Percentiles rank a stretch among this genome's conserved stretches.
phyloP scores from a whole-genome alignment of 2,329 filamentous ascomycete species.

The Xylaria sp. region DNA sequence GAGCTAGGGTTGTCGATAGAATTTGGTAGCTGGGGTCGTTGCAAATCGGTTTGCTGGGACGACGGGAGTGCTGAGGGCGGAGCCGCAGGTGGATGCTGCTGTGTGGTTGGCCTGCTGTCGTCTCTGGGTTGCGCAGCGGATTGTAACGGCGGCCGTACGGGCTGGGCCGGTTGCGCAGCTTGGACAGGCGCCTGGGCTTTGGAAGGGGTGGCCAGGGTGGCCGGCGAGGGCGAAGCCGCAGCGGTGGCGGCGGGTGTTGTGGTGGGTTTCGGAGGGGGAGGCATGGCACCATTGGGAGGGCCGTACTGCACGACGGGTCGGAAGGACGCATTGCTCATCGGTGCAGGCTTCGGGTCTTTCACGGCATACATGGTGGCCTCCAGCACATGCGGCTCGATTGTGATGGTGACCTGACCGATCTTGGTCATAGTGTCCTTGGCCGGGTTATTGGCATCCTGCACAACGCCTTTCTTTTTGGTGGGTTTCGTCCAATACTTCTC shows the following conservation, averaged over 20 bases:
- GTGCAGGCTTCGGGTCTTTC: conserved; percentile 69
- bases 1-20: conserved; percentile 39
- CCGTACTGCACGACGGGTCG: conserved; percentile 74
- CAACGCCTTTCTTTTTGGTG: conserved; percentile 72
- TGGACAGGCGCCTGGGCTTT: conserved; percentile 20
- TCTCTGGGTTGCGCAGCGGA: conserved; percentile 19
- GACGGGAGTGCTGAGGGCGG: conserved; percentile 31
- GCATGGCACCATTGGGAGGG: conserved; percentile 71
- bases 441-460: conserved; percentile 74
- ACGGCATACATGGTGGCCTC: conserved; percentile 80
- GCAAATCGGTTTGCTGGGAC: conserved; percentile 39
- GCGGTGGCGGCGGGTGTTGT: conserved; percentile 49
- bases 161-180: conserved; percentile 15
- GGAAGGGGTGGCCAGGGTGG: conserved; percentile 19
- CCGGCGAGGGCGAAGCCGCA: conserved; percentile 36
- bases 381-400: conserved; percentile 82
- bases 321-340: conserved; percentile 51
- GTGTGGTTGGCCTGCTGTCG: conserved; percentile 14
- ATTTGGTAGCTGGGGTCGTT: conserved; percentile 36
- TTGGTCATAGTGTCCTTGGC: conserved; percentile 77
- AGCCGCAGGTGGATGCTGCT: conserved; percentile 41
- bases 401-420: conserved; percentile 78
- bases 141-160: conserved; percentile 11
- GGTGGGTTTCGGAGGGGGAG: conserved; percentile 59
- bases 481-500: conserved; percentile 84